These are phyloP conservation scores for Solanum bulbocastanum DNA, from an alignment of 257 asterid species.

Conservation along the genomic window DNA sequence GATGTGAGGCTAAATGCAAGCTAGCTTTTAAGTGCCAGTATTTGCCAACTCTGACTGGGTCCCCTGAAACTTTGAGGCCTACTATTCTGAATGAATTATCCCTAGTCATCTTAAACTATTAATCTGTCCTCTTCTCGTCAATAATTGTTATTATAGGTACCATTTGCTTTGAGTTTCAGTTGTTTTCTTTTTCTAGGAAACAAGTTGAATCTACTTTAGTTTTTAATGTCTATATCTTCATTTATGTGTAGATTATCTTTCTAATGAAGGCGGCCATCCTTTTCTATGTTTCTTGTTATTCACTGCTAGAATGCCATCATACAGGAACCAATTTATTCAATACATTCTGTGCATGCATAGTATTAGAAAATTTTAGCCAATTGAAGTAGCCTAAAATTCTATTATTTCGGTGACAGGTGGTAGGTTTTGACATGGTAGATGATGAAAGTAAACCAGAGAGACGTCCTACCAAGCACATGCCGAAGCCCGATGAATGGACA, in stretches of 20 bases:
- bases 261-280: background rate
- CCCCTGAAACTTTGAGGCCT: background rate
- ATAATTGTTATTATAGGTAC: background rate
- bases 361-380: background rate
- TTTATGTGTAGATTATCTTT: background rate
- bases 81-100: background rate
- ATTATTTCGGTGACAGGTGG: constrained; percentile 48
- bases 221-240: background rate
- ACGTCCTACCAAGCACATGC: constrained; percentile 97
- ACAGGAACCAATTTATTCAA: background rate
- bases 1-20: background rate
- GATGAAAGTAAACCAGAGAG: constrained; percentile 99
- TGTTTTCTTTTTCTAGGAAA: background rate
- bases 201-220: background rate
- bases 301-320: background rate
- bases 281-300: background rate
- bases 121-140: background rate
- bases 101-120: background rate
- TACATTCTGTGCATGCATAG: background rate
- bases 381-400: background rate
- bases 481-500: constrained; percentile 88
- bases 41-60: background rate
- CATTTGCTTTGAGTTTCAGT: background rate
- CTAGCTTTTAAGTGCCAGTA: background rate
- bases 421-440: constrained; percentile 92